phyloP scores from a whole-genome alignment of 805 yeast species.

The Cyberlindnera maclurae region DNA sequence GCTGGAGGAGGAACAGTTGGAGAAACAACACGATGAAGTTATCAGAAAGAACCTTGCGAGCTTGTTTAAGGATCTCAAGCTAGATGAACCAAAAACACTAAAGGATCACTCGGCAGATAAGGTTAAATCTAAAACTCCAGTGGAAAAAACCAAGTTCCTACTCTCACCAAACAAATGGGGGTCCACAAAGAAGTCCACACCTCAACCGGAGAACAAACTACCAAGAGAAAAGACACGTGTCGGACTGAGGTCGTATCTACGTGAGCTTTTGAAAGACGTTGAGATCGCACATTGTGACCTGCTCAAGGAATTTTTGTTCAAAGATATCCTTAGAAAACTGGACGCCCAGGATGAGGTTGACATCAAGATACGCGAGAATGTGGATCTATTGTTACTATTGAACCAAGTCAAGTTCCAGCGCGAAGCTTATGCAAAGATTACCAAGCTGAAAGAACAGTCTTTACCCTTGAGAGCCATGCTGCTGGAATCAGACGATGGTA shows the following conservation, averaged over 20 bases:
- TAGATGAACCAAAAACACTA: constrained; percentile 6
- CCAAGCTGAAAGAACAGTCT: constrained; percentile 47
- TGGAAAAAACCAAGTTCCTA: constrained; percentile 2
- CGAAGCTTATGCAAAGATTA: constrained; percentile 53
- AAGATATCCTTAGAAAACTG: constrained; percentile 31
- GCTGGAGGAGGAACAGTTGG: constrained; percentile 13
- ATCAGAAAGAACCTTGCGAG: constrained; percentile 14
- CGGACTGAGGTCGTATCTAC: constrained; percentile 68
- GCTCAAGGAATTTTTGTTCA: constrained; percentile 47
- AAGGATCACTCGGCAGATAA: background rate
- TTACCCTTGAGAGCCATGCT: constrained; percentile 51
- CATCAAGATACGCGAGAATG: constrained; percentile 44
- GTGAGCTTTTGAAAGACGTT: constrained; percentile 42
- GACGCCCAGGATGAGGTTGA: constrained; percentile 44
- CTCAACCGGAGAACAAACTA: constrained; percentile 25
- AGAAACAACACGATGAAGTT: constrained; percentile 12
- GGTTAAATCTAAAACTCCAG: constrained; percentile 3
- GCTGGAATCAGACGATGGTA: constrained; percentile 44
- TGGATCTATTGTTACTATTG: constrained; percentile 56
- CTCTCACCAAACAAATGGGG: constrained; percentile 3
- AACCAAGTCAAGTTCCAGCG: constrained; percentile 69
- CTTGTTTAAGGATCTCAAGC: constrained; percentile 15
- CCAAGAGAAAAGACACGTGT: constrained; percentile 73
- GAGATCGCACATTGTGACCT: constrained; percentile 47
- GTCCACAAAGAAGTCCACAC: background rate